phyloP scores from a whole-genome alignment of 805 yeast genomes.

The Kodamaea leandrae region DNA sequence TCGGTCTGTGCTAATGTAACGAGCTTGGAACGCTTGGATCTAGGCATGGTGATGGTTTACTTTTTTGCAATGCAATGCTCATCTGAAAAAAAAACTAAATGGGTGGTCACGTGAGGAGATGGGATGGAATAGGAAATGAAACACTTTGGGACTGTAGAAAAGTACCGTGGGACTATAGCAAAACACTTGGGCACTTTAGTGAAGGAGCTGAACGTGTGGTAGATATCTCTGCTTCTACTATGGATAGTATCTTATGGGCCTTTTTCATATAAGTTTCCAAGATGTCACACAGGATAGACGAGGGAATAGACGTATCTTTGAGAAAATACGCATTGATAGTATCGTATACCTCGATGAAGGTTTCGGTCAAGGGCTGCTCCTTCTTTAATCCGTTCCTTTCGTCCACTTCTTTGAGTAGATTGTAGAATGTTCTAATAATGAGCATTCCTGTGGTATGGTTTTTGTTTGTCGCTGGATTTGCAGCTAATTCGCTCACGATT shows the following conservation, averaged over 20 bases:
- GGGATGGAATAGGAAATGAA: too few species aligned
- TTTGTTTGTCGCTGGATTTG: not conserved
- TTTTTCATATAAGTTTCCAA: conserved; percentile 11
- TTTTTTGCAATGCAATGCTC: conserved; percentile 19
- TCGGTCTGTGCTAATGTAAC: conserved; percentile 95
- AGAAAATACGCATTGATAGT: conserved; percentile 15
- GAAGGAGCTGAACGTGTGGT: too few species aligned
- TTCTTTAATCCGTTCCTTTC: not conserved
- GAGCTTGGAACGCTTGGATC: conserved; percentile 94
- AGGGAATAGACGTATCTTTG: conserved; percentile 13
- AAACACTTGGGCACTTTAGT: too few species aligned
- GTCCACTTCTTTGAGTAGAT: not conserved
- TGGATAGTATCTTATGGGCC: not conserved
- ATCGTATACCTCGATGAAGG: conserved; percentile 15
- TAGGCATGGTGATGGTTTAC: conserved; percentile 64
- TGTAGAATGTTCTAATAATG: not conserved
- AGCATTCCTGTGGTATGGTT: not conserved
- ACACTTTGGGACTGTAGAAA: too few species aligned
- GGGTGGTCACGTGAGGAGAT: not conserved
- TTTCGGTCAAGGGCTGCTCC: conserved; percentile 3
- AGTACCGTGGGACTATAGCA: too few species aligned
- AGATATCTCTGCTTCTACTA: not conserved
- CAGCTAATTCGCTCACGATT: conserved; percentile 1
- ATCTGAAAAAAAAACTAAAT: conserved; percentile 15
- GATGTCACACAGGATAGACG: conserved; percentile 17